phyloP scores from a whole-genome alignment of 805 yeast species.

The Maudiozyma serrabonitensis region DNA sequence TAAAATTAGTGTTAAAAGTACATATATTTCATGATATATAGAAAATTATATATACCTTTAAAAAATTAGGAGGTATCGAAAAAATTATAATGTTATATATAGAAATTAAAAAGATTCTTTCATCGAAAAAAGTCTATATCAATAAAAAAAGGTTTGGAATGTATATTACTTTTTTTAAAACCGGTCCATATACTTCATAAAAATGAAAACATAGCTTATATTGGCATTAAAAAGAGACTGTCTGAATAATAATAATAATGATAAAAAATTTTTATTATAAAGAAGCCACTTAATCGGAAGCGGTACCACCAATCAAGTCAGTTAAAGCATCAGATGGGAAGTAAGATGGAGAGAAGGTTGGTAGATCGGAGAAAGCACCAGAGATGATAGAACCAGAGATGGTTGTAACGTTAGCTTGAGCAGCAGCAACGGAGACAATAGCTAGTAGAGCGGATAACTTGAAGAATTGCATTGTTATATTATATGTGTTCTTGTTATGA shows the following conservation, averaged over 20 bases:
- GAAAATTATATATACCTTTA: background rate
- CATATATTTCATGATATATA: background rate
- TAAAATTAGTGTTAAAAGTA: background rate
- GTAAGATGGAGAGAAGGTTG: background rate
- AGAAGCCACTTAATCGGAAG: background rate
- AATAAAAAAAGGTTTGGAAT: background rate
- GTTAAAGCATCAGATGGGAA: conserved; percentile 2
- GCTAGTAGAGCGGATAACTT: conserved; percentile 1
- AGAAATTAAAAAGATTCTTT: background rate
- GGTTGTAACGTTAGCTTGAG: conserved; percentile 2
- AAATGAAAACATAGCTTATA: too few relatives aligned
- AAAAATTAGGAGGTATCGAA: conserved; percentile 1
- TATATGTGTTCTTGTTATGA: background rate
- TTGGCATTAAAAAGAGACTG: background rate
- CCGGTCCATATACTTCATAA: background rate
- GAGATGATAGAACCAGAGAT: conserved; percentile 1
- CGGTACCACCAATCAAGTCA: background rate
- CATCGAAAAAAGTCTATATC: background rate
- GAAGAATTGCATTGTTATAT: conserved; percentile 1
- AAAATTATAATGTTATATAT: background rate
- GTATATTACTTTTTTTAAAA: background rate
- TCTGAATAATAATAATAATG: background rate
- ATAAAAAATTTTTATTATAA: background rate
- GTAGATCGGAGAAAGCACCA: conserved; percentile 1
- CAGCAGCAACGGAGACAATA: conserved; percentile 3